Percentiles rank a stretch among this genome's conserved stretches.
Conservation (phyloP, 805 yeast genomes). For the Nakazawaea populi region DNA sequence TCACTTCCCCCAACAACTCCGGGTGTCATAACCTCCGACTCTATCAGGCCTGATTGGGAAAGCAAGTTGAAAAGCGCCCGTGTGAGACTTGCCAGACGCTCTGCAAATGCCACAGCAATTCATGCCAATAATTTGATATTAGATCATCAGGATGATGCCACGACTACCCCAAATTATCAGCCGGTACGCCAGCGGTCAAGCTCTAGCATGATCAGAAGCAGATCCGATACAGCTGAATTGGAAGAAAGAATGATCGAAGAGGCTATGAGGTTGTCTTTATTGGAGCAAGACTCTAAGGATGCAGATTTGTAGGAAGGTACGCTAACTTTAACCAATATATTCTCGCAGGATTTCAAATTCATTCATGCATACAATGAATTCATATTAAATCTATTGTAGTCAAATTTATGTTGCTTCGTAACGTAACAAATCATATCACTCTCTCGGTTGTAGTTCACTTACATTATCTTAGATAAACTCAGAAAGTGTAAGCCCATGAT, state of each 20-base stretch:
- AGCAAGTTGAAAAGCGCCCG: conserved; percentile 64
- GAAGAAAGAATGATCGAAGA: conserved; percentile 82
- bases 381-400: neutral
- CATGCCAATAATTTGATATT: conserved; percentile 80
- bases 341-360: too few species aligned
- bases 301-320: too few species aligned
- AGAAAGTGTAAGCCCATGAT: too few species aligned
- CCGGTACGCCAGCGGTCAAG: conserved; percentile 9
- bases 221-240: conserved; percentile 30
- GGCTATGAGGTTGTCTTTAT: conserved; percentile 68
- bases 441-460: too few species aligned
- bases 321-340: too few species aligned
- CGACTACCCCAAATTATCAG: conserved; percentile 13
- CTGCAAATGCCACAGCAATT: conserved; percentile 92
- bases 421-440: too few species aligned
- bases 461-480: too few species aligned
- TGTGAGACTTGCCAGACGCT: conserved; percentile 70
- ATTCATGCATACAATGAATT: conserved; percentile 17
- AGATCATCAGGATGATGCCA: conserved; percentile 17
- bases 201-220: conserved; percentile 13
- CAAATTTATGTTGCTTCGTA: too few species aligned
- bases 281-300: conserved; percentile 52
- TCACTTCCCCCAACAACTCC: conserved; percentile 65
- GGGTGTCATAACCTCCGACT: conserved; percentile 72
- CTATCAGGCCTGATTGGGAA: conserved; percentile 92